Base-by-base conservation (phyloP, 2,329 filamentous ascomycete genomes). In the Phaeomoniella chlamydospora region DNA sequence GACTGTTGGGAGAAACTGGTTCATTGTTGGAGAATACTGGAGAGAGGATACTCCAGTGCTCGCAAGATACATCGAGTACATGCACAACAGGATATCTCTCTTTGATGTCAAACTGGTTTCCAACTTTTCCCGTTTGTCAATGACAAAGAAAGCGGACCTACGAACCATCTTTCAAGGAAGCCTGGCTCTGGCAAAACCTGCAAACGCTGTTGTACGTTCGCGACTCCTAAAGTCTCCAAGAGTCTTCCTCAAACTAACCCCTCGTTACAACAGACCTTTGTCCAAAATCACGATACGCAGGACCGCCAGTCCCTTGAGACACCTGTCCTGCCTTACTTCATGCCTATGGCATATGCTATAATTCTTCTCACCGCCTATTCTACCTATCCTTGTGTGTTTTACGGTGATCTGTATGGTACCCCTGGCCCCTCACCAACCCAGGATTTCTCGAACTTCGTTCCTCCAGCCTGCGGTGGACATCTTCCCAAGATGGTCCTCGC, bases 221-320 rank as follows among this genome's bases (percentile, higher is more conserved):
- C 29, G 22, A 5, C 15, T 9, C 29, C 15, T 10, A 11, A 16
- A 15, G 15, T 15, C n/a, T 4, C 18, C 4, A 9, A 14, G n/a
- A 15, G 17, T 19, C 11, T 34, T 5, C 15, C 14, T 18, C 15
- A 37, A 34, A 22, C 10, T 4, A 13, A 33, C 15, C 36, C 6
- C 16, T 33, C 13, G 15, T 33, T 37, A 15, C 22, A 13, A 31
- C 31, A 71, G 55, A 82, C 77, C 0, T 66, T 82, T 3, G 76
- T 83, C 1, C 74, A 73, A 55, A 83, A 81, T 53, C 79, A 83
- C 56, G 79, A 84, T 50, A 83, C 78, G 54, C 71, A 72, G 61
- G 61, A 69, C 19, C 73, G 74, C 18, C 76, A 80, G 51, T 68
- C 72, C 1, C 62, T 77, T 31, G 74, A 70, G 45, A 71, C 74